Evolutionary conservation across 257 asterid genomes (phyloP).

Genomic region (Plectranthus barbatus): DNA sequence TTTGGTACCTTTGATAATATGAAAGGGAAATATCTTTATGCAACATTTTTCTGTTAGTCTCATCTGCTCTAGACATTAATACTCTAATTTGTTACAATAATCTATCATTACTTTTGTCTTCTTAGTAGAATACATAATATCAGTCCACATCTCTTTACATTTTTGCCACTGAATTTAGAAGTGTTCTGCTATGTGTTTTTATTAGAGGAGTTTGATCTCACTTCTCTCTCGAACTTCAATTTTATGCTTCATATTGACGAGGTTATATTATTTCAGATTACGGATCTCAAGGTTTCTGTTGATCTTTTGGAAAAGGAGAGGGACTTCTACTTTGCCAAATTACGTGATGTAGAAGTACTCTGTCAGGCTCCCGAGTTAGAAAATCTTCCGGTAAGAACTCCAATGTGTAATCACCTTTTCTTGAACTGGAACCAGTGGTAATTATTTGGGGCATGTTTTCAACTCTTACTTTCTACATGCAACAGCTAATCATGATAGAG

Average conservation of each 20-base stretch:
- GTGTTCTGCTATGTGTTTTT: not conserved
- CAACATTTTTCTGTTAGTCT: not conserved
- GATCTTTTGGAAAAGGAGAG: constrained; percentile 85
- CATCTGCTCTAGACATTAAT: not conserved
- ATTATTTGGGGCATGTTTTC: too few relatives aligned
- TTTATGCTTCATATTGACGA: constrained; percentile 1
- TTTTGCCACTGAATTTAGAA: not conserved
- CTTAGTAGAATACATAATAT: not conserved
- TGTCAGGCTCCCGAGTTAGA: constrained; percentile 66
- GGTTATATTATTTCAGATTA: constrained; percentile 33
- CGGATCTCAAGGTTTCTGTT: constrained; percentile 64
- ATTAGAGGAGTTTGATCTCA: not conserved
- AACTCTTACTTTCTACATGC: too few relatives aligned
- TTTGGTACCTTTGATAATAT: not conserved
- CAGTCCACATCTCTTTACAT: not conserved
- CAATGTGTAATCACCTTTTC: not conserved
- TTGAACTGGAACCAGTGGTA: not conserved
- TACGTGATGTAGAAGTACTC: constrained; percentile 78
- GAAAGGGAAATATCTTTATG: not conserved
- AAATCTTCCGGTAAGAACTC: constrained; percentile 42
- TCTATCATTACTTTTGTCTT: not conserved
- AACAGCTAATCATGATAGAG: too few relatives aligned
- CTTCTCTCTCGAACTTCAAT: not conserved
- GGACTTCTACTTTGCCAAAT: constrained; percentile 80
- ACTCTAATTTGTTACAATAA: not conserved